These are phyloP conservation scores for Phytophthora rubi DNA, from an alignment of 352 stramenopile genomes.

Conservation along the genomic window DNA sequence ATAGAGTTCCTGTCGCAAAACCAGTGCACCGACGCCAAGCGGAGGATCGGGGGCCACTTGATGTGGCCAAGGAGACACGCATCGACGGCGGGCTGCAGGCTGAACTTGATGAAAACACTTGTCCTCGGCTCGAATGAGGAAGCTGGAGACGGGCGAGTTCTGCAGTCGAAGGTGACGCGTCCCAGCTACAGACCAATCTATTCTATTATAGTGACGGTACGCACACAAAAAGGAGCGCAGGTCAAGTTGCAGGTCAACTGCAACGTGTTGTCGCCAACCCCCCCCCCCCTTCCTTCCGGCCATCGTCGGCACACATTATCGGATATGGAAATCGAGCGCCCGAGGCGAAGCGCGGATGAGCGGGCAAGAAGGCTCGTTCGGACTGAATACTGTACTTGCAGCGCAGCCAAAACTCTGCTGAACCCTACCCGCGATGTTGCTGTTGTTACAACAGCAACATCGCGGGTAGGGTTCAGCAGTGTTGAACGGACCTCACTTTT, in stretches of 20 bases:
- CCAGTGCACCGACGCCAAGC: constrained; percentile 23
- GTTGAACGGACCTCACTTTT: constrained; percentile 28
- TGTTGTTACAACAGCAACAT: no score
- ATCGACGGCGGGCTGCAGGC: no score
- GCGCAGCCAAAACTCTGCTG: constrained; percentile 15
- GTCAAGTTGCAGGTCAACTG: constrained; percentile 2
- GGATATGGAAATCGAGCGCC: background rate
- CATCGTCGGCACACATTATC: background rate
- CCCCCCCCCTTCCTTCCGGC: background rate
- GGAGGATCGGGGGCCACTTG: constrained; percentile 3
- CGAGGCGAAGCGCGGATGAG: background rate
- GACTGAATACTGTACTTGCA: constrained; percentile 38
- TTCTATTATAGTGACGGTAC: background rate
- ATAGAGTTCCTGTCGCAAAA: constrained; percentile 22
- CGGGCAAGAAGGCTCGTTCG: constrained; percentile 13
- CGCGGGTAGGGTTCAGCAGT: no score
- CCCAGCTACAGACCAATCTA: background rate
- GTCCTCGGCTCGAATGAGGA: background rate
- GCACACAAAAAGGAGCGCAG: background rate
- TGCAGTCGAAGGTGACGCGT: background rate
- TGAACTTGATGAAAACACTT: background rate
- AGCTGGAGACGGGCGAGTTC: background rate
- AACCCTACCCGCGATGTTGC: constrained; percentile 35
- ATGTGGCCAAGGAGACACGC: background rate
- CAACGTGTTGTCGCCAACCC: background rate